These are phyloP conservation scores for Chlorophyllum brunneum DNA, from an alignment of 768 basidiomycete genomes.

Conservation along the genomic window DNA sequence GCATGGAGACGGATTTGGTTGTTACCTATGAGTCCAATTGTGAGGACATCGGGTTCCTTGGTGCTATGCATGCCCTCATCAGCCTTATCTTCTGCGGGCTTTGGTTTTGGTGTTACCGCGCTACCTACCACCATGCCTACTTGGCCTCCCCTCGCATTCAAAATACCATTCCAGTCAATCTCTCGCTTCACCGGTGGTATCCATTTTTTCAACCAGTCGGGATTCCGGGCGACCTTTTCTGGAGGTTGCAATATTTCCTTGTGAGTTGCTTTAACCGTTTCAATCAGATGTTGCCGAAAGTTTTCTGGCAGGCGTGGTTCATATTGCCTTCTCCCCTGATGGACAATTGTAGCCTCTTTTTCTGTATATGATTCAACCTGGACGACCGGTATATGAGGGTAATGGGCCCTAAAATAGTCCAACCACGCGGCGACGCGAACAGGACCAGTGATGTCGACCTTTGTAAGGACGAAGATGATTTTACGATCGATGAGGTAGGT, in stretches of 20 bases:
- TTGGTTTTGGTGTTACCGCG: constrained; percentile 29
- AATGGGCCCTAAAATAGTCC: constrained; percentile 46
- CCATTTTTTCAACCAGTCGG: constrained; percentile 57
- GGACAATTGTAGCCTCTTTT: constrained; percentile 34
- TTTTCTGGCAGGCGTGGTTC: constrained; percentile 67
- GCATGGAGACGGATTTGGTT: neutral
- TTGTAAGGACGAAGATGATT: constrained; percentile 78
- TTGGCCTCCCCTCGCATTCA: constrained; percentile 38
- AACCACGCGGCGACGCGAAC: constrained; percentile 63
- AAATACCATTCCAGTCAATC: constrained; percentile 73
- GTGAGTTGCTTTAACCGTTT: constrained; percentile 64
- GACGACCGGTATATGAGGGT: constrained; percentile 59
- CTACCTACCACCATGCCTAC: constrained; percentile 45
- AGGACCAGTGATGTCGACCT: constrained; percentile 81
- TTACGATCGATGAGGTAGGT: constrained; percentile 52
- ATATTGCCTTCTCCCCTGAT: constrained; percentile 45
- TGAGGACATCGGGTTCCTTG: constrained; percentile 51
- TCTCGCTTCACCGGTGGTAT: constrained; percentile 54
- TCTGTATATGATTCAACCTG: constrained; percentile 75
- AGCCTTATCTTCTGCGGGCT: constrained; percentile 14
- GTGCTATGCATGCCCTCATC: constrained; percentile 22
- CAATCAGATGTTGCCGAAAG: constrained; percentile 62
- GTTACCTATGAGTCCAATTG: constrained; percentile 77
- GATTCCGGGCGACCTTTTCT: constrained; percentile 43
- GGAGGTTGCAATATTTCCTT: constrained; percentile 67